These are phyloP conservation scores for Erodium moschatum DNA, from an alignment of 441 rosid genomes.

Conservation along the genomic window DNA sequence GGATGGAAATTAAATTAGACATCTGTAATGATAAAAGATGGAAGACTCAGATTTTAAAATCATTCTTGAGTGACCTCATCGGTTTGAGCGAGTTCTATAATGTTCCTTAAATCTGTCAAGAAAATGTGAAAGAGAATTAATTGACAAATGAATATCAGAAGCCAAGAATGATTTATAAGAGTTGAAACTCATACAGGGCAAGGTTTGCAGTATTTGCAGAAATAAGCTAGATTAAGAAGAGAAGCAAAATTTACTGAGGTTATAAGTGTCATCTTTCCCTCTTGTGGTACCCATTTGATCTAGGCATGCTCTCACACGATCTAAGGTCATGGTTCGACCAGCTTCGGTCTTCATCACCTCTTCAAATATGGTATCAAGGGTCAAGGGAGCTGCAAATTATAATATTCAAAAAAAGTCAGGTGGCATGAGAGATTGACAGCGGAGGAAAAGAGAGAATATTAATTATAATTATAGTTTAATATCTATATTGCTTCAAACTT, in stretches of 20 bases:
- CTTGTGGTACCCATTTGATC: slow-evolving; percentile 38
- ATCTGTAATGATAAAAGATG: slow-evolving; percentile 11
- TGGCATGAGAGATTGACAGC: neutral
- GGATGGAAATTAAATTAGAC: slow-evolving; percentile 17
- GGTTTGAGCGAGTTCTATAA: slow-evolving; percentile 58
- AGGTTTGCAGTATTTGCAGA: neutral
- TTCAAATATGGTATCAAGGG: slow-evolving; percentile 58
- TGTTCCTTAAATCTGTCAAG: slow-evolving; percentile 55
- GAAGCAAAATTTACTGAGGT: slow-evolving; percentile 37
- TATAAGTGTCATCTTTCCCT: slow-evolving; percentile 39
- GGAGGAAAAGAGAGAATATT: neutral
- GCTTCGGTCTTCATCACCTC: slow-evolving; percentile 75
- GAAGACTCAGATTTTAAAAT: slow-evolving; percentile 14
- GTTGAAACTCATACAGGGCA: neutral
- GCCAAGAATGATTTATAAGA: no score
- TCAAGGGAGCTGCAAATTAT: slow-evolving; percentile 50
- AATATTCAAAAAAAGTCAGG: slow-evolving; percentile 4
- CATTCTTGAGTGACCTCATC: slow-evolving; percentile 51
- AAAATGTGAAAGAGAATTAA: slow-evolving; percentile 15
- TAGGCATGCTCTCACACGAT: slow-evolving; percentile 56
- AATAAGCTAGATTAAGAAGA: neutral
- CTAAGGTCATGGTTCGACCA: slow-evolving; percentile 63
- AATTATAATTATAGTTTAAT: neutral
- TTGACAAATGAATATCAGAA: no score
- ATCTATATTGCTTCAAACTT: neutral